Conservation (phyloP, 73 alveolate species). For the Tetrahymena borealis region DNA sequence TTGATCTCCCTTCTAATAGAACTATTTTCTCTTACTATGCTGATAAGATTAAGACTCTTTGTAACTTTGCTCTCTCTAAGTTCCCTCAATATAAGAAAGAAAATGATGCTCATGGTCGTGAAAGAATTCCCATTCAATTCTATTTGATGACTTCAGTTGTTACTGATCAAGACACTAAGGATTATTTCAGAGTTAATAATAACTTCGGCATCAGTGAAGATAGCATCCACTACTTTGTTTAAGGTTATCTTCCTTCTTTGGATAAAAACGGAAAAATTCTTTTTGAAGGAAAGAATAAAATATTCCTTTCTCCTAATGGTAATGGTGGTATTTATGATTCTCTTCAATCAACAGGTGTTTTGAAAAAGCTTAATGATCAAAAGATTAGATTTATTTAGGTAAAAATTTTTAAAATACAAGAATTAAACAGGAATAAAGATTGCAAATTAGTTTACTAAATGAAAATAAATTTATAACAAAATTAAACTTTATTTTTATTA, state of each 20-base stretch:
- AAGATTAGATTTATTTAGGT: background rate
- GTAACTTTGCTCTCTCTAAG: background rate
- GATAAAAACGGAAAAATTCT: background rate
- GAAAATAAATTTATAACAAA: too few relatives aligned
- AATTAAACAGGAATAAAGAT: too few relatives aligned
- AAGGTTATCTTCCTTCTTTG: background rate
- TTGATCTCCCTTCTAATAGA: background rate
- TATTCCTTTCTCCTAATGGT: background rate
- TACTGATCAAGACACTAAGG: background rate
- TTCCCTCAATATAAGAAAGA: background rate
- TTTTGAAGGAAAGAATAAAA: background rate
- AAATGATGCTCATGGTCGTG: conserved; percentile 1
- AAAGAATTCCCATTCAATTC: background rate
- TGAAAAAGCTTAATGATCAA: background rate
- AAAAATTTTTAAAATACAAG: too few relatives aligned
- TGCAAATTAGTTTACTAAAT: too few relatives aligned
- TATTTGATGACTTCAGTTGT: background rate
- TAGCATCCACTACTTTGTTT: background rate
- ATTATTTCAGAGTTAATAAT: background rate
- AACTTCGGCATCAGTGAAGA: background rate
- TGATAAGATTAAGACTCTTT: background rate
- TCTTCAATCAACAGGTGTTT: background rate
- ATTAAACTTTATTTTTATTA: too few relatives aligned
- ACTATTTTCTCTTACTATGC: background rate
- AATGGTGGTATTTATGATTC: background rate